Evolutionary conservation across 352 stramenopile species (phyloP).

Genomic region (Globisporangium takayamanum): DNA sequence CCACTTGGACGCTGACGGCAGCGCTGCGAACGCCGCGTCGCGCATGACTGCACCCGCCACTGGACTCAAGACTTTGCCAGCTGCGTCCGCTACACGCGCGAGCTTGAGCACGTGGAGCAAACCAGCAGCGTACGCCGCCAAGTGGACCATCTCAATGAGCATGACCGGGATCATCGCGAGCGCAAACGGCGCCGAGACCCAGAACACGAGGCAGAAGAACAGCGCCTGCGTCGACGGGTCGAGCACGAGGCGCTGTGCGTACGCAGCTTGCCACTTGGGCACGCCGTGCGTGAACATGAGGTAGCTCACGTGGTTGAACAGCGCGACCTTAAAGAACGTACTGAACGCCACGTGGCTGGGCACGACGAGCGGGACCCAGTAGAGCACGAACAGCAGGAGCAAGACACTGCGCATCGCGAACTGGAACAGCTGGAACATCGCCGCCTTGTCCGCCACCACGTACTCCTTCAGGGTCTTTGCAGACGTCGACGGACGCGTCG

Average conservation of each 20-base stretch:
- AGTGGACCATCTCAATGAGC: slow-evolving; percentile 76
- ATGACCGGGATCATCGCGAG: slow-evolving; percentile 78
- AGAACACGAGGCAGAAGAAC: slow-evolving; percentile 86
- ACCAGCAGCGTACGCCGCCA: slow-evolving; percentile 48
- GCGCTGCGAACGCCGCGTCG: slow-evolving; percentile 45
- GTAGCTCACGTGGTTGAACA: slow-evolving; percentile 76
- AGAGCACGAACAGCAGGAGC: slow-evolving; percentile 62
- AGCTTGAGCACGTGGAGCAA: slow-evolving; percentile 59
- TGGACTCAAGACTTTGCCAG: slow-evolving; percentile 44
- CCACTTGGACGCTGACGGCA: slow-evolving; percentile 67
- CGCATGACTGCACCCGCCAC: slow-evolving; percentile 53
- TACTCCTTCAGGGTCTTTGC: slow-evolving; percentile 43
- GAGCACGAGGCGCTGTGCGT: slow-evolving; percentile 76
- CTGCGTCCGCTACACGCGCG: slow-evolving; percentile 31
- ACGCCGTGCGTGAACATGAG: slow-evolving; percentile 74
- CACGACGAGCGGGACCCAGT: slow-evolving; percentile 55
- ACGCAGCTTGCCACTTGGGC: slow-evolving; percentile 61
- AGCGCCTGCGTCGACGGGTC: slow-evolving; percentile 79
- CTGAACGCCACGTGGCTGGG: slow-evolving; percentile 42
- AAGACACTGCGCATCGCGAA: slow-evolving; percentile 57
- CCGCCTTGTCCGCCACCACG: slow-evolving; percentile 47
- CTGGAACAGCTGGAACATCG: slow-evolving; percentile 68
- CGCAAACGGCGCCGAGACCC: slow-evolving; percentile 61
- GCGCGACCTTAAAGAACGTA: slow-evolving; percentile 77
- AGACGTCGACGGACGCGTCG: slow-evolving; percentile 9